Evolutionary conservation across 192 early-diverging fungal species (phyloP), one percentile per base, ranked within the genome.

Genomic region (Diversispora eburnea): DNA sequence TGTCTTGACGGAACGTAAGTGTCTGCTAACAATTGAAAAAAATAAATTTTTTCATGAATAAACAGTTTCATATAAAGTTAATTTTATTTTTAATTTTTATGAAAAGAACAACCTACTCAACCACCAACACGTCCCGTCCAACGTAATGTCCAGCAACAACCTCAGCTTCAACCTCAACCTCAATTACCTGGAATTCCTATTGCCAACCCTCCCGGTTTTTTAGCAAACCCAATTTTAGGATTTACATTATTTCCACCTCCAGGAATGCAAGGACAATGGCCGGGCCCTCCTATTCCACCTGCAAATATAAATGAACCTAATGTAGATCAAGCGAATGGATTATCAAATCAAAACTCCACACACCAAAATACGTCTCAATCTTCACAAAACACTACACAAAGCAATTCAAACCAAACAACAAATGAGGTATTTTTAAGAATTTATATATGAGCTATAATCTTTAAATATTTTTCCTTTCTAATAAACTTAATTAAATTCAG

Each of bases 1-100:
- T 67, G 86, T 86, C 6, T 66, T 86, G 22, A 42, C 56, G 33
- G 62, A 74, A 62, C 19, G 68, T 61, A 58, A 70, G 55, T 56
- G 47, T 51, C 43, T 52, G 13, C 22, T 45, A 42, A 63, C 2
- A 33, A 33, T 33, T 33, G 25, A 33, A 0, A 33, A 33, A 33
- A 33, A 33, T 33, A 33, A 33, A 33, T 33, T 2, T 1, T 33
- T 33, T 33, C 25, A 33, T 33, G 9, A 54, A 54, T 54, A 54
- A 13, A 13, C 4, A 0, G 4, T 17, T 64, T 56, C n/a, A 54
- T 67, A 43, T 20, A 42, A 47, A 22, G 22, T 45, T 41, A 45
- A 3, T 47, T 52, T 25, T 41, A 45, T 4, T 43, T 39, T 8
- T 22, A 25, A 25, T 22, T 52, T 13, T n/a, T 41, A 9, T 42